phyloP scores from a whole-genome alignment of 352 stramenopile species.

The Saprolegnia diclina region DNA sequence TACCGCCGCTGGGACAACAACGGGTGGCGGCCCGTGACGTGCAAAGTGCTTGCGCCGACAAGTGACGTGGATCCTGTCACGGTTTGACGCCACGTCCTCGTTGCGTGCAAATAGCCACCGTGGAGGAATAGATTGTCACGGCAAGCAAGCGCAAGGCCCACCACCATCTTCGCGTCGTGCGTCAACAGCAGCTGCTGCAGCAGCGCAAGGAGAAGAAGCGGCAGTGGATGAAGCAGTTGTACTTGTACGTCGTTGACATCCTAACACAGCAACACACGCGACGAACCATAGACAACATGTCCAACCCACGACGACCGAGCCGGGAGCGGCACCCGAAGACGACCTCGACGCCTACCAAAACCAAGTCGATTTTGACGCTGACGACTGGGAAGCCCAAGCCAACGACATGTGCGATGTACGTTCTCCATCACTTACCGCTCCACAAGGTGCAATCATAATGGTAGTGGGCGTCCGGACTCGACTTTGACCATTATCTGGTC shows the following conservation, averaged over 20 bases:
- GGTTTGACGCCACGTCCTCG: conserved; percentile 17
- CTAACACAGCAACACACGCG: conserved; percentile 25
- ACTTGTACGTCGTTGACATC: conserved; percentile 44
- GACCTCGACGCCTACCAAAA: neutral
- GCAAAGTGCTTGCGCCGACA: conserved; percentile 63
- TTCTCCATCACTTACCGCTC: no score
- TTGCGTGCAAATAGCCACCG: neutral
- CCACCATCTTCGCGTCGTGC: conserved; percentile 49
- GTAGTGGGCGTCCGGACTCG: conserved; percentile 51
- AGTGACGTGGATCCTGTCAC: conserved; percentile 47
- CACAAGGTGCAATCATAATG: neutral
- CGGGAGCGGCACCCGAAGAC: conserved; percentile 3
- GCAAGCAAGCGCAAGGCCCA: conserved; percentile 33
- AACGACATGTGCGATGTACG: conserved; percentile 52
- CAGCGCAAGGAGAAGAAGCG: conserved; percentile 59
- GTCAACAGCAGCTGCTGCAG: conserved; percentile 46
- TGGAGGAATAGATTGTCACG: conserved; percentile 33
- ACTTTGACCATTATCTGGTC: conserved; percentile 70
- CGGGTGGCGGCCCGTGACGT: conserved; percentile 83
- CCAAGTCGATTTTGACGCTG: conserved; percentile 57
- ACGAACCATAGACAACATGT: conserved; percentile 24
- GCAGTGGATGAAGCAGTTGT: conserved; percentile 78
- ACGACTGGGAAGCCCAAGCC: conserved; percentile 58
- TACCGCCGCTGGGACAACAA: conserved; percentile 89
- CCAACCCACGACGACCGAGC: conserved; percentile 24